Percentiles rank a stretch among this genome's conserved stretches.
Conservation (phyloP, 768 basidiomycete species). For the Suillus decipiens region DNA sequence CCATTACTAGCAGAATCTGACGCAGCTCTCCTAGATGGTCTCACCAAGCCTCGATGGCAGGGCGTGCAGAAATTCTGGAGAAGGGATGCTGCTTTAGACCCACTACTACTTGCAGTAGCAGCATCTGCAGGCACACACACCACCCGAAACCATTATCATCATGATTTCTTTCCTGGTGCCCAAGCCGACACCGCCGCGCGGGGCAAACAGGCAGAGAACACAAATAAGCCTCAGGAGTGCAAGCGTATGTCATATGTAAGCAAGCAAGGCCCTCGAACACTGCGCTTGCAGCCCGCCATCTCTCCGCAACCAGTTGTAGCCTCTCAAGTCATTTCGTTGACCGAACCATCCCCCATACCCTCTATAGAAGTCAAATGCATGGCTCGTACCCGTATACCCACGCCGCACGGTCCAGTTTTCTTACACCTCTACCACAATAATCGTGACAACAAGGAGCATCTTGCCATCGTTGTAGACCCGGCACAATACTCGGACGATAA, state of each 20-base stretch:
- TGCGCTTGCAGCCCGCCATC: conserved; percentile 42
- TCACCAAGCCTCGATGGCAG: conserved; percentile 57
- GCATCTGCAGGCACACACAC: conserved; percentile 73
- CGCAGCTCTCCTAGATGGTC: conserved; percentile 62
- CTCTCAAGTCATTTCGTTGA: conserved; percentile 6
- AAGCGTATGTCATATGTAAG: conserved; percentile 65
- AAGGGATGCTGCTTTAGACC: conserved; percentile 75
- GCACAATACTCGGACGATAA: conserved; percentile 68
- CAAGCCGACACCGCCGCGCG: conserved; percentile 45
- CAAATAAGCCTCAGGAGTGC: conserved; percentile 37
- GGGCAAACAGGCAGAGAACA: conserved; percentile 50
- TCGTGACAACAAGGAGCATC: conserved; percentile 90
- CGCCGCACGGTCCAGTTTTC: conserved; percentile 91
- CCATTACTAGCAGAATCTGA: conserved; percentile 44
- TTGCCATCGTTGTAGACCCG: conserved; percentile 92
- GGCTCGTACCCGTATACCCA: conserved; percentile 97
- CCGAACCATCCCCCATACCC: conserved; percentile 7
- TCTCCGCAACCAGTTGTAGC: conserved; percentile 25
- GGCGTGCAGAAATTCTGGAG: conserved; percentile 44
- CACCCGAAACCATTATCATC: conserved; percentile 85
- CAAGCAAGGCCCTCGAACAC: conserved; percentile 71
- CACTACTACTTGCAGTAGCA: conserved; percentile 76
- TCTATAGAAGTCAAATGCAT: conserved; percentile 82
- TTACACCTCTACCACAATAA: conserved; percentile 95
- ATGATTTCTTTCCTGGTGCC: conserved; percentile 64